Conservation (phyloP, 2,329 filamentous ascomycete genomes). For the Diaporthe nobilis region DNA sequence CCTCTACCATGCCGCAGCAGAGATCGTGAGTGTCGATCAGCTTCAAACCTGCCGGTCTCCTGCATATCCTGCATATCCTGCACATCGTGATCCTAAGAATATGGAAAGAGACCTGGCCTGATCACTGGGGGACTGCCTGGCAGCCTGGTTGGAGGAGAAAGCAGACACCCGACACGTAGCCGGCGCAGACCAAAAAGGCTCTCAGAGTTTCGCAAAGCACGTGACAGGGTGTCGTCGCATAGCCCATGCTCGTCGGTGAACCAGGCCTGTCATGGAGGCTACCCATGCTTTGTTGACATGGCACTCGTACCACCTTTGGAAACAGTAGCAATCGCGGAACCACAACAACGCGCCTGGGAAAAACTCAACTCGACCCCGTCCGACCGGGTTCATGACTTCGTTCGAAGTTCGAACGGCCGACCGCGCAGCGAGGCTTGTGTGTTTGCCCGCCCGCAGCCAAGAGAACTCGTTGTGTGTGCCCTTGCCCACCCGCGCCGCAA, state of each 20-base stretch:
- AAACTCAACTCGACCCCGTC: background rate
- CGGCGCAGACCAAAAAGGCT: background rate
- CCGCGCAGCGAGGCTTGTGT: background rate
- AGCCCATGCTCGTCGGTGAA: background rate
- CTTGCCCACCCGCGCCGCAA: background rate
- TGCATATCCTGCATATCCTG: slow-evolving; percentile 13
- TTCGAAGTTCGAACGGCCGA: background rate
- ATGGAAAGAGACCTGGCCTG: background rate
- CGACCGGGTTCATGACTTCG: slow-evolving; percentile 18
- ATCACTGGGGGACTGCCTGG: background rate
- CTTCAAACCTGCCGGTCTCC: slow-evolving; percentile 20
- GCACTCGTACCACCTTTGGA: background rate
- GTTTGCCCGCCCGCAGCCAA: slow-evolving; percentile 20
- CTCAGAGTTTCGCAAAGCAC: background rate
- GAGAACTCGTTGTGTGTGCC: background rate
- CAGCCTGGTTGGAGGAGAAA: background rate
- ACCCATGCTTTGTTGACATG: slow-evolving; percentile 17
- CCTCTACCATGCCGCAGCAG: slow-evolving; percentile 30
- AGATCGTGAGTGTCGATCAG: slow-evolving; percentile 17
- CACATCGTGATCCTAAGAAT: slow-evolving; percentile 23
- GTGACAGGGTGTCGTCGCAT: slow-evolving; percentile 26
- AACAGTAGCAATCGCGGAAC: slow-evolving; percentile 9
- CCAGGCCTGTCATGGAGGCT: background rate
- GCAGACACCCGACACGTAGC: background rate
- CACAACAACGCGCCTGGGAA: slow-evolving; percentile 5